A percentile compares a stretch with the other conserved stretches of the same genome.
phyloP scores from a whole-genome alignment of 2,329 filamentous ascomycete genomes.

The Eurotiales sp. region DNA sequence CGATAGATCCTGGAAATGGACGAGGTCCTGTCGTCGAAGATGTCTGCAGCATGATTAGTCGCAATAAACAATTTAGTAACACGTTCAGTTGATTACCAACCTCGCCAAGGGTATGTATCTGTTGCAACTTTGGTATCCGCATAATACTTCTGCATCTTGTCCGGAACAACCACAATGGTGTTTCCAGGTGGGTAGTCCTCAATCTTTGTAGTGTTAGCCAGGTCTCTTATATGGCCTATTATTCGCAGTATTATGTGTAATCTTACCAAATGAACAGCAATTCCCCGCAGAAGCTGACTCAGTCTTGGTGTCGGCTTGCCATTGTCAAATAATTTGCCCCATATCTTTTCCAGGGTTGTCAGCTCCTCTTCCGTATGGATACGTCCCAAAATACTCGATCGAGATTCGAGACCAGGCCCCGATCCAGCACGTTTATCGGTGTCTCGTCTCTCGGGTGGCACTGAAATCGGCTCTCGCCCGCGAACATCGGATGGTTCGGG shows the following conservation, averaged over 20 bases:
- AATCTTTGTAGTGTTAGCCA: slow-evolving; percentile 52
- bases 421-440: neutral
- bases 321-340: slow-evolving; percentile 70
- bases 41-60: slow-evolving; percentile 32
- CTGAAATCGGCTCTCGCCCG: neutral
- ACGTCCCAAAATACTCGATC: slow-evolving; percentile 37
- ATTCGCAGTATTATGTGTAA: no score
- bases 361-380: slow-evolving; percentile 45
- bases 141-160: slow-evolving; percentile 74
- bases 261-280: slow-evolving; percentile 69
- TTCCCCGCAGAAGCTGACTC: slow-evolving; percentile 66
- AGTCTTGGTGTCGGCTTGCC: slow-evolving; percentile 66
- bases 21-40: slow-evolving; percentile 53
- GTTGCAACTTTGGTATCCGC: slow-evolving; percentile 58
- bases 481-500: slow-evolving; percentile 4
- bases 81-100: no score
- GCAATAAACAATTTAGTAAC: no score
- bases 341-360: slow-evolving; percentile 66
- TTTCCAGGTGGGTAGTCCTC: slow-evolving; percentile 65
- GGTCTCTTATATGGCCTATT: no score
- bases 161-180: slow-evolving; percentile 68
- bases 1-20: slow-evolving; percentile 59
- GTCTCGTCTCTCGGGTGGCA: slow-evolving; percentile 11
- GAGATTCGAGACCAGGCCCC: slow-evolving; percentile 23
- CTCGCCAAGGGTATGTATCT: slow-evolving; percentile 66